Base-by-base conservation (phyloP, 176 grass and related monocot genomes). In the Avena sativa region DNA sequence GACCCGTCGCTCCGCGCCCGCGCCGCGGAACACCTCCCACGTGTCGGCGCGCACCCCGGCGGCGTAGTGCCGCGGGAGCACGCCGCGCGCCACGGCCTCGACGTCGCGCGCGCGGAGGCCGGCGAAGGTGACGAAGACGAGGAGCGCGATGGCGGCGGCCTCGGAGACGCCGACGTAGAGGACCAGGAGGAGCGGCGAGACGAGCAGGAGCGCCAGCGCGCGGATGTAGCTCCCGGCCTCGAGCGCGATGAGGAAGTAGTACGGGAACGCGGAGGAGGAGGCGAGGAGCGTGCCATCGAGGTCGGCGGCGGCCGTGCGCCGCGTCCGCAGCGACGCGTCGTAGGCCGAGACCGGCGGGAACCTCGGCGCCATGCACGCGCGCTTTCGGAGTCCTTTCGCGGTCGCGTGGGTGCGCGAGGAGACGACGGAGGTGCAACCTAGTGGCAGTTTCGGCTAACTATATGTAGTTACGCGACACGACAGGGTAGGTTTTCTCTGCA, bases 21-120 rank as follows among this genome's bases (percentile, higher is more conserved):
- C 97, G 93, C 15, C 80, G 8, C 86, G 83, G 89, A 98, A 96
- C 19, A 92, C 90, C 5, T 68, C 82, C 94, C 96, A 98, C 47
- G 88, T 90, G 80, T 98, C 94, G 73, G 87, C 92, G 80, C 96
- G 92, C 85, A 98, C 90, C 16, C 83, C 87, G 2, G 88, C 90
- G 23, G 93, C 92, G 79, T 96, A 98, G 92, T 93, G 95, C 58
- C 94, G 64, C 63, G 97, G 92, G 44, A 98, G 90, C 12, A 98
- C 97, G 1, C 82, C 92, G 0, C 87, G 57, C 11, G 97, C 92
- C 0, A 93, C 94, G 57, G 91, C 80, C 88, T 94, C 90, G 32
- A 96, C 90, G 76, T 92, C 94, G 3, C 80, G 48, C 5, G 32
- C 71, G 2, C 84, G 94, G 2, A 98, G 88, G 9, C 94, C 94